Percentiles rank a stretch among this genome's conserved stretches.
Evolutionary conservation across 2,329 filamentous ascomycete species (phyloP).

Genomic region (Fusarium sp.): DNA sequence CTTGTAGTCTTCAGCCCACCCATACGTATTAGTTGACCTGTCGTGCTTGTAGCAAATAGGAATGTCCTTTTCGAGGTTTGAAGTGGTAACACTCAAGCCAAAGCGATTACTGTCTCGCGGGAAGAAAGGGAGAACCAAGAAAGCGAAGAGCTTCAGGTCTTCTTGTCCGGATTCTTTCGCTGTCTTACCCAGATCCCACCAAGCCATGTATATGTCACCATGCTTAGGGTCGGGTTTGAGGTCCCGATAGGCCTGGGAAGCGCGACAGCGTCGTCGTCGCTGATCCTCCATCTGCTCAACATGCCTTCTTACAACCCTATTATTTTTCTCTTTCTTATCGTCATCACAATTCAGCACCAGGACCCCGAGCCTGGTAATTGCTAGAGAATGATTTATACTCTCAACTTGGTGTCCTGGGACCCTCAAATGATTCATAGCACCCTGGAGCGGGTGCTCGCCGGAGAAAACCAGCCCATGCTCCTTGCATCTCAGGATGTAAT

Average conservation of each 20-base stretch:
- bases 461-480: too few species aligned
- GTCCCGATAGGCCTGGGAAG: neutral
- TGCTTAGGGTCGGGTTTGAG: rapidly evolving
- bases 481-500: too few species aligned
- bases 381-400: too few species aligned
- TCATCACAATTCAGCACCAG: too few species aligned
- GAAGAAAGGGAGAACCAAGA: neutral
- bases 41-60: neutral
- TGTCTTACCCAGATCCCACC: neutral
- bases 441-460: too few species aligned
- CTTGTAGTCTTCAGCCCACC: rapidly evolving
- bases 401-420: too few species aligned
- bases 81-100: neutral
- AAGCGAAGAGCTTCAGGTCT: neutral
- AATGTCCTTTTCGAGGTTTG: neutral
- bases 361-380: too few species aligned
- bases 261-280: neutral
- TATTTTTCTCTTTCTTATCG: too few species aligned
- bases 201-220: neutral
- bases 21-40: rapidly evolving
- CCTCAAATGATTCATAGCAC: too few species aligned
- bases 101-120: rapidly evolving
- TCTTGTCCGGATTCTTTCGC: too few species aligned
- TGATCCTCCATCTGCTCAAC: rapidly evolving
- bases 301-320: rapidly evolving